Conservation (phyloP, 768 basidiomycete species). For the Tulasnella sp. region DNA sequence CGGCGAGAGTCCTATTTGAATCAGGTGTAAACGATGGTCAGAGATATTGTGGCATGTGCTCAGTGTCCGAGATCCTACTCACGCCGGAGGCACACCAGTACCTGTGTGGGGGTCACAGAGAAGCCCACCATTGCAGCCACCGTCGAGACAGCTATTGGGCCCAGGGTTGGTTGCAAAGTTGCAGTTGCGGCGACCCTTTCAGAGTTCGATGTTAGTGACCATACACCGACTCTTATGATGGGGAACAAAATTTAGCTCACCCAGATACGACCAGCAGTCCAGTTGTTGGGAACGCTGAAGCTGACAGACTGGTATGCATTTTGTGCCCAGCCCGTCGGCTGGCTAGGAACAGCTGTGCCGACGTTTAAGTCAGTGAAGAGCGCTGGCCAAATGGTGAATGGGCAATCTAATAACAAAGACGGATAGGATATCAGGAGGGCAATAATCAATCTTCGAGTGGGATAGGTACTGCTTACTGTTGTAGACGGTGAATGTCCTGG, state of each 20-base stretch:
- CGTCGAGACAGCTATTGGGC: conserved; percentile 30
- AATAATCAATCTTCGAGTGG: background rate
- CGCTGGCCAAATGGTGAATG: conserved; percentile 56
- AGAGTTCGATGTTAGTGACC: no score
- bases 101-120: conserved; percentile 30
- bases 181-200: conserved; percentile 32
- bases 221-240: background rate
- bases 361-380: conserved; percentile 26
- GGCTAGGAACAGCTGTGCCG: conserved; percentile 35
- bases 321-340: conserved; percentile 20
- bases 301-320: conserved; percentile 29
- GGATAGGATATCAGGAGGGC: background rate
- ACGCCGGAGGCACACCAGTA: conserved; percentile 27
- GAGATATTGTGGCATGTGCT: background rate
- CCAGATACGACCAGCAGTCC: conserved; percentile 59
- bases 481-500: conserved; percentile 48
- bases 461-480: conserved; percentile 29
- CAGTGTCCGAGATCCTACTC: background rate
- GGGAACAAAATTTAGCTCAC: conserved; percentile 23
- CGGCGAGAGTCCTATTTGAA: conserved; percentile 17
- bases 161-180: conserved; percentile 30
- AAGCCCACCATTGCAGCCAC: conserved; percentile 30
- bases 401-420: conserved; percentile 34
- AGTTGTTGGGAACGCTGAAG: conserved; percentile 50
- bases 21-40: no score